phyloP scores from a whole-genome alignment of 805 yeast genomes.

The Jamesozyma lodderae region DNA sequence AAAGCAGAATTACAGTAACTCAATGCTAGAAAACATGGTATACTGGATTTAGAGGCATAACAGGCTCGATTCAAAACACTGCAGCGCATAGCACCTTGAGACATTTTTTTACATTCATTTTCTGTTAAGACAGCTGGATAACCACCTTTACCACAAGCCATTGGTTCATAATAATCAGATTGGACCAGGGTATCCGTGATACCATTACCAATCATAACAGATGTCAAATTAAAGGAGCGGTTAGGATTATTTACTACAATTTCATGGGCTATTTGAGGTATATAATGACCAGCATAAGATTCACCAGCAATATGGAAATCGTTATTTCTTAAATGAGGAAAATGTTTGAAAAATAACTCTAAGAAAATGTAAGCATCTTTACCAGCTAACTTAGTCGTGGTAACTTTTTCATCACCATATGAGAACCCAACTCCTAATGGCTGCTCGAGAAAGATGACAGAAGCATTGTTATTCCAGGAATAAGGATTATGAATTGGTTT shows the following conservation, averaged over 20 bases:
- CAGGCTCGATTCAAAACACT: constrained; percentile 53
- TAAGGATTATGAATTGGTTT: constrained; percentile 70
- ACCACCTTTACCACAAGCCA: constrained; percentile 93
- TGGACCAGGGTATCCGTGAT: constrained; percentile 78
- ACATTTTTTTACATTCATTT: constrained; percentile 62
- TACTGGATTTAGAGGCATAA: constrained; percentile 50
- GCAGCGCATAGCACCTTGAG: constrained; percentile 55
- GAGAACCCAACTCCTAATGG: constrained; percentile 93
- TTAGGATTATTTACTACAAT: constrained; percentile 36
- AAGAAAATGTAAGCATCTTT: constrained; percentile 80
- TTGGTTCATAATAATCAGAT: constrained; percentile 72
- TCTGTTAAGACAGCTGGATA: constrained; percentile 62
- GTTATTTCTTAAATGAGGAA: constrained; percentile 55
- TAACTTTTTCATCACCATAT: constrained; percentile 53
- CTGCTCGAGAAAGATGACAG: constrained; percentile 85
- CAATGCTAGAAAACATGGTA: constrained; percentile 78
- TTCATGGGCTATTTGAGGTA: constrained; percentile 58
- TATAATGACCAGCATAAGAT: constrained; percentile 78
- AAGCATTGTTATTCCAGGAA: constrained; percentile 89
- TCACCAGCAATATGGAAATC: constrained; percentile 78
- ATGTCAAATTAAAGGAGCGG: constrained; percentile 54
- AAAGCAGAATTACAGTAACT: constrained; percentile 67
- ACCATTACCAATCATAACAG: constrained; percentile 88
- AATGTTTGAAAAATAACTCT: constrained; percentile 71
- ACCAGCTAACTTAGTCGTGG: constrained; percentile 74